A percentile compares a stretch with the other conserved stretches of the same genome.
Evolutionary conservation across 352 stramenopile genomes (phyloP).

Genomic region (Phytophthora pinifolia): DNA sequence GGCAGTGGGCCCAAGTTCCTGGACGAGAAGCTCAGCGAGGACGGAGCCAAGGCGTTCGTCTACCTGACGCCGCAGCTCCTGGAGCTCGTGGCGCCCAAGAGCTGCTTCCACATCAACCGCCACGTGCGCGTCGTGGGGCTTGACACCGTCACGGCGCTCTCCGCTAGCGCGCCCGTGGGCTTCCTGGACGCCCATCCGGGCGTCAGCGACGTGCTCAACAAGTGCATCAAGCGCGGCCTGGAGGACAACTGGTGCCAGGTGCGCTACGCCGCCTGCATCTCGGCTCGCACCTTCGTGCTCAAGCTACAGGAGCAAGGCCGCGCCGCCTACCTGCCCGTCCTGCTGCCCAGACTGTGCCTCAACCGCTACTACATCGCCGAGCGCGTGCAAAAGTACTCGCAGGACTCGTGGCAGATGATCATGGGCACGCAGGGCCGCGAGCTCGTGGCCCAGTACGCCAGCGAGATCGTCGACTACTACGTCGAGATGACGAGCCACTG

Average conservation of each 20-base stretch:
- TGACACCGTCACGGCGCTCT: constrained; percentile 79
- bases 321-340: constrained; percentile 61
- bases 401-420: constrained; percentile 94
- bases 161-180: constrained; percentile 41
- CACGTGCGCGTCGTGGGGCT: constrained; percentile 91
- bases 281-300: constrained; percentile 85
- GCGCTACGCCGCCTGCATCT: constrained; percentile 93
- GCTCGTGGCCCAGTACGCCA: constrained; percentile 87
- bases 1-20: constrained; percentile 78
- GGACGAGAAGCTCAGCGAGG: constrained; percentile 7
- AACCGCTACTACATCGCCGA: constrained; percentile 97
- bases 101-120: constrained; percentile 94
- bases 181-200: constrained; percentile 47
- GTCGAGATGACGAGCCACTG: constrained; percentile 95
- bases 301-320: constrained; percentile 66
- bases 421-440: constrained; percentile 82
- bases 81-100: constrained; percentile 72
- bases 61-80: constrained; percentile 71
- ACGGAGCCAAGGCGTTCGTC: constrained; percentile 33
- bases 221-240: constrained; percentile 80
- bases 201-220: constrained; percentile 52
- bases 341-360: constrained; percentile 95
- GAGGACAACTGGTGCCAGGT: constrained; percentile 98
- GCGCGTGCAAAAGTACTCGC: constrained; percentile 95
- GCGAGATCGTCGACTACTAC: constrained; percentile 94